phyloP scores from a whole-genome alignment of 2,329 filamentous ascomycete species.

The Aphanocladium album region DNA sequence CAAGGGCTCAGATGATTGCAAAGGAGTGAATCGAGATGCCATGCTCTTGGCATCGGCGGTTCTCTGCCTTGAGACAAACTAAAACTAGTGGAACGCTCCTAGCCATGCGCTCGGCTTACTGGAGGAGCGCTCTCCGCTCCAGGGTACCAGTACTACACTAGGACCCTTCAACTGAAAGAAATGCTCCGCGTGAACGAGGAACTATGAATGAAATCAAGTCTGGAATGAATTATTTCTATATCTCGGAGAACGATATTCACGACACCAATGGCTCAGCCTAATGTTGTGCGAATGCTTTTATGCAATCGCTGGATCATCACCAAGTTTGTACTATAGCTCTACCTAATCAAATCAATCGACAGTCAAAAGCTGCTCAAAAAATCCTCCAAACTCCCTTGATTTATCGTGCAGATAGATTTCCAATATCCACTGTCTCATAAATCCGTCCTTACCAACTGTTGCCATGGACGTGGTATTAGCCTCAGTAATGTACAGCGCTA shows the following conservation, averaged over 20 bases:
- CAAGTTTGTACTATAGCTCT: neutral
- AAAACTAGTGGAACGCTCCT: neutral
- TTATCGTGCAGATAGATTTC: conserved; percentile 43
- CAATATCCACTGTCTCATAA: conserved; percentile 44
- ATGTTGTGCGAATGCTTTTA: neutral
- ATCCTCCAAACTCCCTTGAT: conserved; percentile 33
- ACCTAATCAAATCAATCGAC: neutral
- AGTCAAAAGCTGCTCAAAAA: conserved; percentile 37
- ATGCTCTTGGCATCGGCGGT: neutral
- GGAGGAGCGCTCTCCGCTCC: neutral
- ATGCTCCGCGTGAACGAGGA: neutral
- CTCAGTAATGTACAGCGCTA: conserved; percentile 38
- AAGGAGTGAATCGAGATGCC: neutral
- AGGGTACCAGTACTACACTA: neutral
- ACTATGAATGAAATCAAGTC: neutral
- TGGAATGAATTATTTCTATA: neutral
- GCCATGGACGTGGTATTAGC: conserved; percentile 39
- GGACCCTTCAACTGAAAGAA: neutral
- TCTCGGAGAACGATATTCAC: neutral
- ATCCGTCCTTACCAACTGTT: conserved; percentile 33
- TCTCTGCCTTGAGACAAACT: neutral
- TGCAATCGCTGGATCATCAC: neutral
- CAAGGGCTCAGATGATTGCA: conserved; percentile 12
- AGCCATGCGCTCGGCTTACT: neutral
- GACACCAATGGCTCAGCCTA: neutral